Evolutionary conservation across 805 yeast species (phyloP).

Genomic region (Wickerhamiella azymoides): DNA sequence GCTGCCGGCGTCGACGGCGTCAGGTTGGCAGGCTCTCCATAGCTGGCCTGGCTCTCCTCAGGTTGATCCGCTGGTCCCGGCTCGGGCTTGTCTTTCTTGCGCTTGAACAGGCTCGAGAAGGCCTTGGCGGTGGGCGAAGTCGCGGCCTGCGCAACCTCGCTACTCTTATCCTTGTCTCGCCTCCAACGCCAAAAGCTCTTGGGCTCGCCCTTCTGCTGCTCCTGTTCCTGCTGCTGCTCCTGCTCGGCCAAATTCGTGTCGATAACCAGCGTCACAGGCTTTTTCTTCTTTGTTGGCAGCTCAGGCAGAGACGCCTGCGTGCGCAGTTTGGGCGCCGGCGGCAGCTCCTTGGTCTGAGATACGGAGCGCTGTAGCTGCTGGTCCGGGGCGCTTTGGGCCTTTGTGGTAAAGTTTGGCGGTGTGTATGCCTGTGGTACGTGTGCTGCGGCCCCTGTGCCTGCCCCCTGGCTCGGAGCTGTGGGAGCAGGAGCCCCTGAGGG

Average conservation of each 20-base stretch:
- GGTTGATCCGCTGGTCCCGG: background rate
- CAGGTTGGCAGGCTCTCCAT: background rate
- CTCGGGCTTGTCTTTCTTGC: constrained; percentile 12
- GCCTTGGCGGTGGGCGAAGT: constrained; percentile 13
- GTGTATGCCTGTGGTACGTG: background rate
- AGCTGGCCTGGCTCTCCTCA: background rate
- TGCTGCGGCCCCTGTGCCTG: too few species aligned
- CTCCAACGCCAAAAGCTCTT: constrained; percentile 10
- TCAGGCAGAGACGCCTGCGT: background rate
- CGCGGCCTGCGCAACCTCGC: constrained; percentile 13
- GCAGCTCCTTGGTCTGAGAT: background rate
- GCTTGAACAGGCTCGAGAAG: constrained; percentile 19
- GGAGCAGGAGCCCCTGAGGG: too few species aligned
- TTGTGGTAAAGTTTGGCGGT: background rate
- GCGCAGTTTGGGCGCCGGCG: background rate
- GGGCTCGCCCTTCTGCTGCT: constrained; percentile 4
- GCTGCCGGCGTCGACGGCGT: background rate
- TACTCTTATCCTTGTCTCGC: constrained; percentile 7
- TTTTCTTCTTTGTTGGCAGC: background rate
- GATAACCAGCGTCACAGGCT: background rate
- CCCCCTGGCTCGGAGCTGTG: too few species aligned
- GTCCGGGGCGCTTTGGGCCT: background rate
- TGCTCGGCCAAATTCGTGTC: background rate
- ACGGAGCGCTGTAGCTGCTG: background rate
- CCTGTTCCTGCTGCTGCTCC: background rate